Base-by-base conservation (phyloP, 2,329 filamentous ascomycete species). In the Blastomyces silverae region DNA sequence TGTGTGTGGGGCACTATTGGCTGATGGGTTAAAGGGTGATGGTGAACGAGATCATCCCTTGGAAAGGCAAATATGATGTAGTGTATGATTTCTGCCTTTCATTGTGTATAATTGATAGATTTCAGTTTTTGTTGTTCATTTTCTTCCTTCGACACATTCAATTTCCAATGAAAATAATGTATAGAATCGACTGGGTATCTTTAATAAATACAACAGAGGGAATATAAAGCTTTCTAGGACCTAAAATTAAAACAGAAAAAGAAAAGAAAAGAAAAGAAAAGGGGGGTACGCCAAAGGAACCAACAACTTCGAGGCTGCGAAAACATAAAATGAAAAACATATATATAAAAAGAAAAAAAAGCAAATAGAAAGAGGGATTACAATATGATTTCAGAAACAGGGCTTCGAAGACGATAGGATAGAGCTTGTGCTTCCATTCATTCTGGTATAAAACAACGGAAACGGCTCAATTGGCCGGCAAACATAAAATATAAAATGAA, bases 171-270 rank as follows among this genome's bases (percentile, higher is more conserved):
- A 5, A 34, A 22, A 7, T 39, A 39, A 22, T 58, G 56, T 39
- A n/a, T 44, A 42, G 20, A 58, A 39, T 42, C 37, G 25, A 58
- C 11, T 42, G 34, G 56, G 56, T 58, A 58, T 58, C 28, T 57
- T 50, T 57, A 22, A 22, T 25, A 44, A 39, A 44, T 42, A 15
- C 11, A 58, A 44, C 2, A 28, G 10, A 42, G 56, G 31, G 7
- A 42, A 58, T 58, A 42, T n/a, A 58, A 44, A 10, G 20, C n/a
- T 58, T 58, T 37, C 56, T 39, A 39, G 37, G 37, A 39, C 37
- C 10, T 10, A 11, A 10, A 37, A 37, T 37, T 10, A 37, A 37
- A 37, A 37, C 10, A 37, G 1, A 8, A 37, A 37, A 37, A 37
- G 34, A 31, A 31, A 31, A 31, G 28, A 31, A 31, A 31, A 4